Conservation (phyloP, 2,329 filamentous ascomycete genomes). For the Xylaria sp. region DNA sequence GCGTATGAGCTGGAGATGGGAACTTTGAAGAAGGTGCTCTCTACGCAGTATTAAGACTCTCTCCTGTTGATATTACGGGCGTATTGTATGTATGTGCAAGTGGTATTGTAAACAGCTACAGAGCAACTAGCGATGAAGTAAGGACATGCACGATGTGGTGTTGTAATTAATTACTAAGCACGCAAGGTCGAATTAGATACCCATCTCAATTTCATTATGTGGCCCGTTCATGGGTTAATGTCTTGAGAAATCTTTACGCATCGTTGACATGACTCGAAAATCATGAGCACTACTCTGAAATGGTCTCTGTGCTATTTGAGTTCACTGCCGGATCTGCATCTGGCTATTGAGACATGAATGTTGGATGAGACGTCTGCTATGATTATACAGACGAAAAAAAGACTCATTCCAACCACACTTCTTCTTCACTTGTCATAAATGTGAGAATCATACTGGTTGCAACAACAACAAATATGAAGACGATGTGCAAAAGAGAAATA, state of each 20-base stretch:
- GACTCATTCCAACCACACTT: no score
- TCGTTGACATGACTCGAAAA: no score
- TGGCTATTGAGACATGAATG: not conserved
- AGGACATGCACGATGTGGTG: not conserved
- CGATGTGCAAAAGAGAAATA: not conserved
- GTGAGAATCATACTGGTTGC: not conserved
- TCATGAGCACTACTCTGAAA: no score
- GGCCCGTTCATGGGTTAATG: no score
- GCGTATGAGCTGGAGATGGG: conserved; percentile 78
- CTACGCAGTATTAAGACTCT: conserved; percentile 45
- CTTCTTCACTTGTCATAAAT: not conserved
- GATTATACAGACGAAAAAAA: not conserved
- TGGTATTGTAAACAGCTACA: no score
- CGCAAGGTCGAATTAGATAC: conserved; percentile 17
- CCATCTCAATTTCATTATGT: conserved; percentile 27
- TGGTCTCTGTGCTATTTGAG: no score
- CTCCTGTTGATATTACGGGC: not conserved
- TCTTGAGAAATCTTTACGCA: no score
- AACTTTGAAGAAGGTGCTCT: conserved; percentile 75
- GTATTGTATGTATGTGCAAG: not conserved
- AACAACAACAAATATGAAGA: not conserved
- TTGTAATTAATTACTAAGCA: not conserved
- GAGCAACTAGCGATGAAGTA: not conserved
- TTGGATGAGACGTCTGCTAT: not conserved
- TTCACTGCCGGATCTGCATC: no score